Evolutionary conservation across 179 eudicot genomes (phyloP), one percentile per base, ranked within the genome.

Genomic region (Nepenthes alata): DNA sequence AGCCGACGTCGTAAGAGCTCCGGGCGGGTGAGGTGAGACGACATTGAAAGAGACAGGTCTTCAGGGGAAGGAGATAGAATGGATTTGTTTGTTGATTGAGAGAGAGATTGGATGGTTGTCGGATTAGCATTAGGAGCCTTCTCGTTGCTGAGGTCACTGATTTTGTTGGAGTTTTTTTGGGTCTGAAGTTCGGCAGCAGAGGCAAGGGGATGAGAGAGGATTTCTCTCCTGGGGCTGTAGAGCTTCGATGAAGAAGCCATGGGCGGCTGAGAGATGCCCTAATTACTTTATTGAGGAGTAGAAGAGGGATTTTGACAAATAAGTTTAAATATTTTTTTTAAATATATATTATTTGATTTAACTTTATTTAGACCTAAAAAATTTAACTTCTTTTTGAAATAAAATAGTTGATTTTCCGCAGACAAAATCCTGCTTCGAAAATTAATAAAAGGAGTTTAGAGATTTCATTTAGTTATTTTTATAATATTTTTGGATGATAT

Each of bases 1-100:
- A 67, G 74, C 0, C 82, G 81, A 11, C 81, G 85, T 41, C 58
- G 61, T 56, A 78, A 58, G 62, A 81, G 58, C 61, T 81, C 81
- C 35, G 57, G 62, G 15, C 71, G 75, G 13, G 79, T 73, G 64
- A 81, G 75, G 70, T 70, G 75, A 3, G 85, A 72, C 50, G 80
- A 65, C 0, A 37, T 48, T 35, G 76, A 67, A 44, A 70, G 82
- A 15, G 48, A 37, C 13, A 44, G 7, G 45, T 74, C 79, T 8
- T 66, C 71, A 14, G 35, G 55, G 0, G 79, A 57, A 11, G 73
- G 71, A 9, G 69, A 12, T 35, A 59, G 65, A 38, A 60, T 49
- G 60, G 25, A 25, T 25, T 25, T 25, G 25, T 25, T 25, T 25
- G 25, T 25, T 25, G 25, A 11, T 39, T 25, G 25, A 9, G 13